phyloP scores from a whole-genome alignment of 768 basidiomycete genomes.

The Podaxis rugospora region DNA sequence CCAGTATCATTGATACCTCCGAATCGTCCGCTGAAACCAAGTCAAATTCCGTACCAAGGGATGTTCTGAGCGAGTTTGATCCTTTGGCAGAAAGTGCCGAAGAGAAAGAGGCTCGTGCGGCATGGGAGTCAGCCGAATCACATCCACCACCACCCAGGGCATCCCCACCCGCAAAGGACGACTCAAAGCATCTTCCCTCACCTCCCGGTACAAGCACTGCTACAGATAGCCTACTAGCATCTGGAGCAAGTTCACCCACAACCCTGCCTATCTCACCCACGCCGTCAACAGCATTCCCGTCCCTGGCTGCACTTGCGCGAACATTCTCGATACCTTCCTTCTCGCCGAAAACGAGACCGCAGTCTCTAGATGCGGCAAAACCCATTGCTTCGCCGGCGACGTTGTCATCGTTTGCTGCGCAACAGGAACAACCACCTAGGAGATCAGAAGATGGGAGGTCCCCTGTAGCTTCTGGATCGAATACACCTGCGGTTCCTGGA shows the following conservation, averaged over 20 bases:
- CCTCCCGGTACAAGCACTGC: neutral
- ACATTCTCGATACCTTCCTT: conserved; percentile 54
- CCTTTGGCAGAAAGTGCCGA: conserved; percentile 50
- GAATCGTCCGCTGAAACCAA: conserved; percentile 17
- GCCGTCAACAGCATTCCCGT: conserved; percentile 48
- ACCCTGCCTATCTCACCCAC: conserved; percentile 19
- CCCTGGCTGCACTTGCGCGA: conserved; percentile 63
- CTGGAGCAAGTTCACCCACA: conserved; percentile 15
- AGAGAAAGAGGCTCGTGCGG: conserved; percentile 55
- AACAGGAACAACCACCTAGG: conserved; percentile 30
- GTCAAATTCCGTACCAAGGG: conserved; percentile 21
- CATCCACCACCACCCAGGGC: conserved; percentile 44
- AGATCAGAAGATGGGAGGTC: conserved; percentile 17
- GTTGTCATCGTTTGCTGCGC: conserved; percentile 47
- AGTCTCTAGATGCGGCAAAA: conserved; percentile 57
- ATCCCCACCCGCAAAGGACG: conserved; percentile 32
- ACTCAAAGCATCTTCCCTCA: neutral
- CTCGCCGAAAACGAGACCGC: conserved; percentile 44
- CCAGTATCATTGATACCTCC: conserved; percentile 28
- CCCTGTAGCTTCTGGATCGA: conserved; percentile 16
- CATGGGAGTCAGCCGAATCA: conserved; percentile 59
- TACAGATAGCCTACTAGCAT: conserved; percentile 15
- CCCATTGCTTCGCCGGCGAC: conserved; percentile 54
- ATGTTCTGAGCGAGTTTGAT: conserved; percentile 64
- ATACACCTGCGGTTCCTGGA: conserved; percentile 16